phyloP scores from a whole-genome alignment of 352 stramenopile species.

The Pythium sp. region DNA sequence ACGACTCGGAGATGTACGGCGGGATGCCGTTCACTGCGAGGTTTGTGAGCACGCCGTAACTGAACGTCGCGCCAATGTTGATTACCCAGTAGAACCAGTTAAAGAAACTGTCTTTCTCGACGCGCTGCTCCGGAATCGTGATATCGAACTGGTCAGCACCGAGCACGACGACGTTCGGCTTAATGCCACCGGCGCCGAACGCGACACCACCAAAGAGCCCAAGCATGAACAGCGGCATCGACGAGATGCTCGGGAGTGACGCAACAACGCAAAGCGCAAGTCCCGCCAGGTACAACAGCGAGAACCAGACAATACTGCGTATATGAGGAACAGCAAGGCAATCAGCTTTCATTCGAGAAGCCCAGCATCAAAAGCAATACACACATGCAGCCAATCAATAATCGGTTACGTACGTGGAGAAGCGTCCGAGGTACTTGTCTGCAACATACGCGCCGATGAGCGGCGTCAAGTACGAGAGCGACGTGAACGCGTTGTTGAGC shows the following conservation, averaged over 20 bases:
- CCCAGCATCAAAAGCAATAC: background rate
- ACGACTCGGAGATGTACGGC: constrained; percentile 74
- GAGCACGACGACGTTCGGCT: constrained; percentile 74
- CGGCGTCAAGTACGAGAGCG: constrained; percentile 81
- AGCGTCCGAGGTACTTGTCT: constrained; percentile 76
- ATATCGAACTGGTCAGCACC: constrained; percentile 84
- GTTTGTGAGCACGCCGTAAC: constrained; percentile 89
- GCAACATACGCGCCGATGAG: constrained; percentile 80
- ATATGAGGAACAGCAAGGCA: background rate
- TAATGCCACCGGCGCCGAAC: constrained; percentile 71
- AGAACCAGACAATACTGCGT: constrained; percentile 70
- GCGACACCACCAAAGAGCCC: constrained; percentile 80
- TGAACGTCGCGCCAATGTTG: constrained; percentile 90
- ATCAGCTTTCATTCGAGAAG: background rate
- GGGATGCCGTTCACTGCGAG: constrained; percentile 87
- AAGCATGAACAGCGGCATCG: constrained; percentile 70
- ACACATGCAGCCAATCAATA: background rate
- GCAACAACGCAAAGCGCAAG: constrained; percentile 72
- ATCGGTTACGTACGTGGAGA: constrained; percentile 46
- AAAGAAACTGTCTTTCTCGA: constrained; percentile 89
- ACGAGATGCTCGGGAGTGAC: constrained; percentile 51
- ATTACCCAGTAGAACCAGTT: constrained; percentile 95
- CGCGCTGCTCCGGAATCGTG: constrained; percentile 55
- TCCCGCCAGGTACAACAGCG: constrained; percentile 61
- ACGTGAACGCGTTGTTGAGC: constrained; percentile 85